Conservation (phyloP, 768 basidiomycete genomes). For the Lactarius hatsudake region DNA sequence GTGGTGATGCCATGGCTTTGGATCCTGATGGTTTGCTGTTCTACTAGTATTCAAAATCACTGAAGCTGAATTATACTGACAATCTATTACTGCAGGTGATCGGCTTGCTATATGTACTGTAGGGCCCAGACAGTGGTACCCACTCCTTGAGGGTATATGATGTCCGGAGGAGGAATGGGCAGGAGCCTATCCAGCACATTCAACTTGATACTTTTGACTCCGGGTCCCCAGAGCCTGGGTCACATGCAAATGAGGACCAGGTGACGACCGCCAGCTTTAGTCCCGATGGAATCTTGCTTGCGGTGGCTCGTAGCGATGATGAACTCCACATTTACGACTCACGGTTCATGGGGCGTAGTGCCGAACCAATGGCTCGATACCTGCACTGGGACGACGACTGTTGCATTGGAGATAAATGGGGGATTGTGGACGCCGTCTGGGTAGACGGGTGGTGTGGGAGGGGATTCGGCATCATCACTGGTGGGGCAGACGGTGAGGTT, state of each 20-base stretch:
- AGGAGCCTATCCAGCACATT: not conserved
- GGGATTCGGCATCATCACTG: slow-evolving; percentile 22
- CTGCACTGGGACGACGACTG: slow-evolving; percentile 24
- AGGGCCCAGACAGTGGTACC: not conserved
- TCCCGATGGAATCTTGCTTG: slow-evolving; percentile 24
- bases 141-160: slow-evolving; percentile 23
- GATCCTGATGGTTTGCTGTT: slow-evolving; percentile 19
- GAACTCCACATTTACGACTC: slow-evolving; percentile 25
- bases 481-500: slow-evolving; percentile 26
- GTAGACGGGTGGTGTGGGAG: slow-evolving; percentile 23
- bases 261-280: slow-evolving; percentile 25
- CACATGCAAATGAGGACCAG: slow-evolving; percentile 15
- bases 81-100: slow-evolving; percentile 3
- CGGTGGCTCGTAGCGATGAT: slow-evolving; percentile 25
- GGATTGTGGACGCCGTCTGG: slow-evolving; percentile 25
- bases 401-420: slow-evolving; percentile 16
- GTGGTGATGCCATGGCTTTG: slow-evolving; percentile 27
- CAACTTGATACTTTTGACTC: slow-evolving; percentile 5
- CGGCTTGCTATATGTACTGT: slow-evolving; percentile 22
- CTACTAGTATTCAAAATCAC: not conserved
- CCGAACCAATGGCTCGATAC: slow-evolving; percentile 14
- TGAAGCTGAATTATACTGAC: not conserved
- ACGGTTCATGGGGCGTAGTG: slow-evolving; percentile 20
- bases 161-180: slow-evolving; percentile 14
- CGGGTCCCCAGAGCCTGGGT: too few species aligned